These are phyloP conservation scores for Plasmodium chabaudi DNA, from an alignment of 169 alveolate species.

Conservation along the genomic window DNA sequence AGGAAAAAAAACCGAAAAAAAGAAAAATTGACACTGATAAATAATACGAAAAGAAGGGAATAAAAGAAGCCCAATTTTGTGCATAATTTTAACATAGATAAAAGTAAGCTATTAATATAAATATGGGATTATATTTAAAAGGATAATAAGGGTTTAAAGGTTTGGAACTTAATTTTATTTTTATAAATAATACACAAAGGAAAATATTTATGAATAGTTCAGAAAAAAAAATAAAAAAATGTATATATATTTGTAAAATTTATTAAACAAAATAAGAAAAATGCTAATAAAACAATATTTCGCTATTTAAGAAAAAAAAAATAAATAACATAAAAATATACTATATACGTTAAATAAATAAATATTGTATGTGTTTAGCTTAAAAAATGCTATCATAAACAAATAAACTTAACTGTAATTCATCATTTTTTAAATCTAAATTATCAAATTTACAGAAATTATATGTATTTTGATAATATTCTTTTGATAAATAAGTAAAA, in stretches of 20 bases:
- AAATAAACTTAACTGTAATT: constrained; percentile 66
- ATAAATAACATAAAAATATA: too few relatives aligned
- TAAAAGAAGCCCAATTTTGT: too few relatives aligned
- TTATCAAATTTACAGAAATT: constrained; percentile 74
- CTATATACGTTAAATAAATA: too few relatives aligned
- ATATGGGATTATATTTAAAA: too few relatives aligned
- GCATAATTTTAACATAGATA: too few relatives aligned
- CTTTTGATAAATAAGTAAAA: constrained; percentile 49
- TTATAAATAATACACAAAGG: too few relatives aligned
- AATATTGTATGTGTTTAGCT: neutral
- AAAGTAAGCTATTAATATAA: too few relatives aligned
- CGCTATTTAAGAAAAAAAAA: neutral
- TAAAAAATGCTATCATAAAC: constrained; percentile 72
- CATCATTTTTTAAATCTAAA: constrained; percentile 56
- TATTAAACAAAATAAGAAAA: neutral
- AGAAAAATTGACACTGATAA: constrained; percentile 39
- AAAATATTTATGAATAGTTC: too few relatives aligned
- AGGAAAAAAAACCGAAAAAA: constrained; percentile 48
- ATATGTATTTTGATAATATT: constrained; percentile 64
- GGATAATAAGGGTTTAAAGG: too few relatives aligned
- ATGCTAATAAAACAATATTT: neutral
- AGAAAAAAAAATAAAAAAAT: neutral
- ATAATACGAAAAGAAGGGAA: neutral
- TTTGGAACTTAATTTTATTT: too few relatives aligned
- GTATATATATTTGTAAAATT: neutral